phyloP scores from a whole-genome alignment of 331 rosid genomes.

The Pyrus hybrid region DNA sequence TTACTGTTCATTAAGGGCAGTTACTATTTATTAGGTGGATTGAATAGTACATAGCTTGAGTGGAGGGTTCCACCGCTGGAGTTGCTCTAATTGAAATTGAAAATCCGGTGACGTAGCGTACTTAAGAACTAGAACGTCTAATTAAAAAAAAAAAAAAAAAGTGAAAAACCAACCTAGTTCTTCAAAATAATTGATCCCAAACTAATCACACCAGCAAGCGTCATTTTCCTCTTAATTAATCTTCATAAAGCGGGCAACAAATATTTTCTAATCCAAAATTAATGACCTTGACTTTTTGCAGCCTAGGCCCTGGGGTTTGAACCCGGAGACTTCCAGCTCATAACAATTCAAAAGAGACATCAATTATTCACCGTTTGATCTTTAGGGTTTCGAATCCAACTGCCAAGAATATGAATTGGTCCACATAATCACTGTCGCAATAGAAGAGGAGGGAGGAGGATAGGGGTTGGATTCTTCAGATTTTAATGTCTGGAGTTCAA shows the following conservation, averaged over 20 bases:
- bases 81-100: background rate
- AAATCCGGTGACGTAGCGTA: too few relatives aligned
- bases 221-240: background rate
- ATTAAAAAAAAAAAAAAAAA: background rate
- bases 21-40: too few relatives aligned
- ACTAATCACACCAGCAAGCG: background rate
- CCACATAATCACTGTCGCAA: background rate
- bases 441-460: background rate
- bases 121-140: too few relatives aligned
- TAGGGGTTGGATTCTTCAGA: too few relatives aligned
- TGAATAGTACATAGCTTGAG: too few relatives aligned
- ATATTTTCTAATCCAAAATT: background rate
- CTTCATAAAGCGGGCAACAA: background rate
- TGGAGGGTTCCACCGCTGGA: too few relatives aligned
- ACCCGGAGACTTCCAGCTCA: background rate
- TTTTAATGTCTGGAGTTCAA: too few relatives aligned
- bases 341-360: background rate
- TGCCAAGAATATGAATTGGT: background rate
- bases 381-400: background rate
- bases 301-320: background rate
- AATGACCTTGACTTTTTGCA: background rate
- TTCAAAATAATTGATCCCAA: background rate
- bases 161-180: background rate
- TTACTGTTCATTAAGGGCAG: too few relatives aligned
- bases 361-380: background rate